Evolutionary conservation across 371 early-diverging fungal genomes (phyloP).

Genomic region (Rhizopus stolonifer): DNA sequence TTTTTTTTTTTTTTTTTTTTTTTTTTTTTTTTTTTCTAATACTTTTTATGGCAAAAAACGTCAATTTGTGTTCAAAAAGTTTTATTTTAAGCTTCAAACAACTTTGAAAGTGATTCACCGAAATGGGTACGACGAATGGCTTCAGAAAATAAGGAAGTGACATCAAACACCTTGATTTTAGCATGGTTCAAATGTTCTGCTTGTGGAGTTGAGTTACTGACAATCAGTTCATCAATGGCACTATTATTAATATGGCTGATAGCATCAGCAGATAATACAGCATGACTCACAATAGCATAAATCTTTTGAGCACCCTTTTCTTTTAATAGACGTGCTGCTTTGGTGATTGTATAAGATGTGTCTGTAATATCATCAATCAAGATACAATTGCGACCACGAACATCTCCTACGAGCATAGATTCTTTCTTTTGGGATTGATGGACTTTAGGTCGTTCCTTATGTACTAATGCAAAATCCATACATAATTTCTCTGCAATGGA

Average conservation of each 20-base stretch:
- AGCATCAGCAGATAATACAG: constrained; percentile 85
- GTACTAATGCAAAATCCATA: constrained; percentile 89
- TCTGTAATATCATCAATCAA: constrained; percentile 96
- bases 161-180: constrained; percentile 81
- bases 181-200: constrained; percentile 68
- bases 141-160: constrained; percentile 89
- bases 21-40: no score
- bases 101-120: constrained; percentile 76
- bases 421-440: constrained; percentile 54
- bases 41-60: no score
- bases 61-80: neutral
- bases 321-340: constrained; percentile 84
- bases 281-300: constrained; percentile 91
- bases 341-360: constrained; percentile 87
- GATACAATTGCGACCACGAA: constrained; percentile 77
- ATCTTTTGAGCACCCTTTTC: constrained; percentile 87
- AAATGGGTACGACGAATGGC: constrained; percentile 94
- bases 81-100: neutral
- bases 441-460: constrained; percentile 74
- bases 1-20: no score
- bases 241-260: constrained; percentile 76
- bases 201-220: constrained; percentile 90
- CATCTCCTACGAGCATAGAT: constrained; percentile 94
- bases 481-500: constrained; percentile 81
- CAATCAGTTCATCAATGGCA: constrained; percentile 74